Evolutionary conservation across 257 asterid genomes (phyloP), one percentile per base, ranked within the genome.

Genomic region (Gentiana dahurica): DNA sequence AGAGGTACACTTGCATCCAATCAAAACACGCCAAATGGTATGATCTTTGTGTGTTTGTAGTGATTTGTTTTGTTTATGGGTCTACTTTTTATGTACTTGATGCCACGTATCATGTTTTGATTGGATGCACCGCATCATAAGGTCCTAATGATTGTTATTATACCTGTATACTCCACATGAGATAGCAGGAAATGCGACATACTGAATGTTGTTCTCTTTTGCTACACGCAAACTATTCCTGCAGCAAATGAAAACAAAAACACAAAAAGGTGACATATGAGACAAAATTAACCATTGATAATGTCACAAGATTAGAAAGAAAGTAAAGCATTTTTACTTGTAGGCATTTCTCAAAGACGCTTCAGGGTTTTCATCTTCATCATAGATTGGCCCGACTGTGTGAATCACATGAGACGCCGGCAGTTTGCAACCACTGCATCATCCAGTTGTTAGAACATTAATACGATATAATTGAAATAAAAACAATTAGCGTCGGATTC

Each of bases 341-440:
- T 83, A 88, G 36, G 99, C 86, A 77, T 76, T 88, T 59, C 68
- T 77, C 82, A 88, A 65, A 53, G 82, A 70, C 55, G 78, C 82
- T 77, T 71, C 72, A 54, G 95, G 87, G 75, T 85, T 75, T 53
- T 56, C 58, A 62, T 78, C 78, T 43, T 36, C 32, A 57, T 78
- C 78, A 63, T 92, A 88, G 53, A 92, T 68, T 8, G 99, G 99
- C 53, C 99, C 99, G 71, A 88, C 99, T 24, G 99, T 81, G 73
- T 92, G 90, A 71, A 88, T 87, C 49, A 92, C 89, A 74, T 88
- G 95, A 63, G 99, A 88, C 49, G 91, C 94, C 53, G 97, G 95
- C 81, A 92, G 73, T 32, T 73, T 79, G 56, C 88, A 92, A 50
- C 95, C 99, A 68, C 99, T 92, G 77, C 65, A 69, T 58, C 70